A percentile compares a stretch with the other conserved stretches of the same genome.
Conservation (phyloP, 768 basidiomycete species). For the Termitomyces heimii region DNA sequence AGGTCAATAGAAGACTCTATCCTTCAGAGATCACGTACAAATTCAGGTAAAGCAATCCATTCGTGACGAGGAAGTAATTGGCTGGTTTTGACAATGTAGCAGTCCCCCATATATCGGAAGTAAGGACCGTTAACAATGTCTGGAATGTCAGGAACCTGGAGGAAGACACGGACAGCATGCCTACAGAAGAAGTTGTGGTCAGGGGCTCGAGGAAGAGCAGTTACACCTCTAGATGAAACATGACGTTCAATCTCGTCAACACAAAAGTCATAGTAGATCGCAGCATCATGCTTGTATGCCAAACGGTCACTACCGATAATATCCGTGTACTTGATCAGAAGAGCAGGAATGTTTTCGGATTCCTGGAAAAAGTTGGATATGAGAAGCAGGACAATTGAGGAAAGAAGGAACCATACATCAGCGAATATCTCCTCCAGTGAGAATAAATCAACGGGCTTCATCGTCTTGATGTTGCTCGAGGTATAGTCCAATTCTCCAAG, state of each 20-base stretch:
- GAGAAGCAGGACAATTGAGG: neutral
- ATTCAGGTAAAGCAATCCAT: conserved; percentile 5
- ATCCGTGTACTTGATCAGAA: conserved; percentile 10
- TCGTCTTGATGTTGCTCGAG: neutral
- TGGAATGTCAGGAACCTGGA: conserved; percentile 4
- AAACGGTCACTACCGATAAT: conserved; percentile 4
- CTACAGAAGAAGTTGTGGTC: conserved; percentile 1
- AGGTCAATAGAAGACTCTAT: neutral
- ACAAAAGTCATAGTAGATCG: conserved; percentile 11
- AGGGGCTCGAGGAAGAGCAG: neutral
- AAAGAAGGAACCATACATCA: neutral
- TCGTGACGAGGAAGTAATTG: neutral
- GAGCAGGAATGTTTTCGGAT: conserved; percentile 4
- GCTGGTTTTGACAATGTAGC: conserved; percentile 8
- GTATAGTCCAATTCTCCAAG: neutral
- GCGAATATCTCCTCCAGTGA: conserved; percentile 7
- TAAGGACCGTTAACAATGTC: conserved; percentile 5
- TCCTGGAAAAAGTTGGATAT: neutral
- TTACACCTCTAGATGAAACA: conserved; percentile 7
- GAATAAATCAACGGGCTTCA: conserved; percentile 2
- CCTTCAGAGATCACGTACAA: conserved; percentile 1
- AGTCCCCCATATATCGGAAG: conserved; percentile 12
- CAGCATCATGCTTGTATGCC: conserved; percentile 1
- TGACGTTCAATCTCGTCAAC: conserved; percentile 2
- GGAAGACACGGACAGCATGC: conserved; percentile 14